These are phyloP conservation scores for Cladosporium oxysporum DNA, from an alignment of 2,329 filamentous ascomycete species.

Conservation along the genomic window DNA sequence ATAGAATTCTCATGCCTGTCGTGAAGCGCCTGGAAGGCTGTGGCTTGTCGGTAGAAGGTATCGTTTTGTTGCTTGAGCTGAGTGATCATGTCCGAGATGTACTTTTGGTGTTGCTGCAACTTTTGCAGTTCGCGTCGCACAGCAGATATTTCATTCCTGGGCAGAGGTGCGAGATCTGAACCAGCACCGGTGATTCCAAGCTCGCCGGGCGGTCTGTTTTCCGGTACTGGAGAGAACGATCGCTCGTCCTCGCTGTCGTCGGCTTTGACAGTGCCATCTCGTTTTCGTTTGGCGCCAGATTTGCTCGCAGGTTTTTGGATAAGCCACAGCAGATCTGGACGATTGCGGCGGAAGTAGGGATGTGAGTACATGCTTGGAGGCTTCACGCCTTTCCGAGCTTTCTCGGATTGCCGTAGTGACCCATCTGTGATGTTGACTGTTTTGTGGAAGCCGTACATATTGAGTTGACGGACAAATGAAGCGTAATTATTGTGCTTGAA, in stretches of 20 bases:
- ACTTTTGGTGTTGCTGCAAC: constrained; percentile 80
- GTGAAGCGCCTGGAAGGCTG: constrained; percentile 86
- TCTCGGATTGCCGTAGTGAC: constrained; percentile 94
- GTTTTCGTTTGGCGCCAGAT: constrained; percentile 49
- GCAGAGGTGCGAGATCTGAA: constrained; percentile 55
- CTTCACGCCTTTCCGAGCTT: constrained; percentile 89
- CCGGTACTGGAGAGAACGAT: constrained; percentile 33
- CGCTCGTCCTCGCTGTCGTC: constrained; percentile 71
- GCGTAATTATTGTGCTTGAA: constrained; percentile 82
- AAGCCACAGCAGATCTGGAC: constrained; percentile 90
- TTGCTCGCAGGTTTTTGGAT: constrained; percentile 92
- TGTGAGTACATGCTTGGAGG: constrained; percentile 98
- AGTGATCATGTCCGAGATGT: constrained; percentile 80
- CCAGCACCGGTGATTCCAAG: constrained; percentile 38
- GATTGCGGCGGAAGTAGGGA: constrained; percentile 89
- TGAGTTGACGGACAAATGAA: constrained; percentile 71
- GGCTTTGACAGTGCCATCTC: constrained; percentile 62
- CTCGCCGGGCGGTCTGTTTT: constrained; percentile 28
- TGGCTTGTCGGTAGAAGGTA: constrained; percentile 82
- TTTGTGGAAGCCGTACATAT: constrained; percentile 59
- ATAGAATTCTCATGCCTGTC: constrained; percentile 98
- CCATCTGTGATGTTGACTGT: constrained; percentile 80
- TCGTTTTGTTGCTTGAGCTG: constrained; percentile 83
- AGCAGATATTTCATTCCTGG: constrained; percentile 72
- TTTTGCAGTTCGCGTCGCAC: constrained; percentile 79